Base-by-base conservation (phyloP, 2,329 filamentous ascomycete genomes). In the Exserohilum turcica region DNA sequence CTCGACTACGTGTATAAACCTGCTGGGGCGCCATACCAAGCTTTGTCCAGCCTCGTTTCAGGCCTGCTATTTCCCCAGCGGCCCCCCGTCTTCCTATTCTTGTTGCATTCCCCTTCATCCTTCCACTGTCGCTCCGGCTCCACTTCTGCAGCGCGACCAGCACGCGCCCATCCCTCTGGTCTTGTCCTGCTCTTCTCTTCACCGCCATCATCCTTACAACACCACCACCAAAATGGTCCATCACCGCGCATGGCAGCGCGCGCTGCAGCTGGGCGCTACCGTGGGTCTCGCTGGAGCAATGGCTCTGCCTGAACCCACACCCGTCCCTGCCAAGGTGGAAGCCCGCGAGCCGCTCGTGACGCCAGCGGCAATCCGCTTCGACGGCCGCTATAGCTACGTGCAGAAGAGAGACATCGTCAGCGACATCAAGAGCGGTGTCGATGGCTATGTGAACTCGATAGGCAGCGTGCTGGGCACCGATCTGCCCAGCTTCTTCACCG, bases 401-500 rank as follows among this genome's bases (percentile, higher is more conserved):
- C 43, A 73, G 50, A 65, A 65, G 49, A 63, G 72, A 43, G 56
- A 74, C 57, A 60, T 74, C 12, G 28, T 75, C 10, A 57, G 62
- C 18, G 65, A 74, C 21, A 70, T 74, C 51, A 63, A 62, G 39
- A 70, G 61, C 48, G 69, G 67, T 32, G 70, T 71, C 0, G 64
- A 70, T 12, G 60, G 65, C 39, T 49, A 71, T 19, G 62, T 67
- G 15, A 55, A 67, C 10, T 72, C 69, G 9, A 63, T 73, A 48
- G 72, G 65, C 27, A 72, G 69, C 42, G 66, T 71, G 3, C 48
- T 75, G 12, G 72, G 72, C 13, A 65, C 65, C 0, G 70, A 70
- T 45, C 59, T 75, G 32, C 73, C 73, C 19, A 69, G 62, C 56
- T 75, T 70, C 51, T 71, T 75, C 48, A 71, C 71, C 16, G 67